Base-by-base conservation (phyloP, 169 alveolate genomes). In the Plasmodium gonderi region DNA sequence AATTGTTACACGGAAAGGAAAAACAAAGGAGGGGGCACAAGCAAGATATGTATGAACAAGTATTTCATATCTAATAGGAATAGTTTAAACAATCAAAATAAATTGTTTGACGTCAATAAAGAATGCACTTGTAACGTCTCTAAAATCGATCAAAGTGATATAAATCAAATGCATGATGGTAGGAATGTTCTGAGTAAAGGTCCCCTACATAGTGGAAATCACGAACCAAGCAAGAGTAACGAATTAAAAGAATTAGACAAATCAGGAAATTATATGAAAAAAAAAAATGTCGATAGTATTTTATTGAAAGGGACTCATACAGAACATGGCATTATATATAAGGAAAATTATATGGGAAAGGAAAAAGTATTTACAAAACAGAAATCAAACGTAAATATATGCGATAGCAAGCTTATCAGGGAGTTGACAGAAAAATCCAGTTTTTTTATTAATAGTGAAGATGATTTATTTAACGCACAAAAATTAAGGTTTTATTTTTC, bases 361-460 rank as follows among this genome's bases (percentile, higher is more conserved):
- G 72, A 54, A 79, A 79, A 54, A 42, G 78, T 54, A 31, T 20
- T 33, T 40, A 54, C 44, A 7, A 51, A 79, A 44, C 40, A 51
- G 14, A 31, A 76, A 17, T 17, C 60, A 20, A 31, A 44, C 23
- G 29, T 42, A 33, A 79, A 79, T 4, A 42, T 79, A 79, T 26
- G 44, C 23, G 64, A 44, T 31, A 42, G n/a, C 14, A 60, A 65
- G 2, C 29, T 4, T n/a, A 42, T 65, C 12, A 17, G n/a, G 0
- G 51, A 80, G 69, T 69, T 20, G 40, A 44, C 69, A 65, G 64
- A 80, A 17, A 26, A 65, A 75, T 36, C 14, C 11, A 64, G 29
- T 80, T 80, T 80, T 80, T 49, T 80, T n/a, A n/a, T n/a, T 17
- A 67, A 80, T 42, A 36, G 74, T 69, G 91, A 80, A 45, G 38